Conservation (phyloP, 495 filamentous ascomycete genomes). For the Aspergillus egyptiacus region DNA sequence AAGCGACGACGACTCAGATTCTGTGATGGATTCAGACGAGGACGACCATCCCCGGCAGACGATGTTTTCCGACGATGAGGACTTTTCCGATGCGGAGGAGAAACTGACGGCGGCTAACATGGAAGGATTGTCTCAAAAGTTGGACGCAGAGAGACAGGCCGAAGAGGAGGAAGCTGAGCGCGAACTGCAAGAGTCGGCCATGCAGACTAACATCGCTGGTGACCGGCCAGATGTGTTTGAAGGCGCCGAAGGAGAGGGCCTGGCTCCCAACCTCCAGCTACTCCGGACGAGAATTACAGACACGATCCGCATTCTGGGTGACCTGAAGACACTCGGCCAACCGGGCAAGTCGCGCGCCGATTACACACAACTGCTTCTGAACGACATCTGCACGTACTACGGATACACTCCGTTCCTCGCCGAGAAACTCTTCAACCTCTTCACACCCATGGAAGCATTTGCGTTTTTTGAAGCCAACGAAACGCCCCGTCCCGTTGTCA, state of each 20-base stretch:
- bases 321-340: slow-evolving; percentile 73
- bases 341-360: slow-evolving; percentile 75
- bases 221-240: slow-evolving; percentile 69
- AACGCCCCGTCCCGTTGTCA: slow-evolving; percentile 76
- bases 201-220: slow-evolving; percentile 93
- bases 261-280: slow-evolving; percentile 85
- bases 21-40: slow-evolving; percentile 70
- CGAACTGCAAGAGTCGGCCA: slow-evolving; percentile 71
- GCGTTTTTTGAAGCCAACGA: slow-evolving; percentile 99
- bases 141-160: slow-evolving; percentile 64
- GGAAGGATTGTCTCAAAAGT: slow-evolving; percentile 73
- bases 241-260: slow-evolving; percentile 43
- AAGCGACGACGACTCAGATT: slow-evolving; percentile 52
- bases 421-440: slow-evolving; percentile 83
- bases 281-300: slow-evolving; percentile 89
- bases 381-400: slow-evolving; percentile 92
- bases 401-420: slow-evolving; percentile 80
- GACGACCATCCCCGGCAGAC: slow-evolving; percentile 50
- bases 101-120: slow-evolving; percentile 94
- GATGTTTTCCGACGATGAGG: slow-evolving; percentile 94
- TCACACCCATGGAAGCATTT: slow-evolving; percentile 89
- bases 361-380: slow-evolving; percentile 77
- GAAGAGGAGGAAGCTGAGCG: slow-evolving; percentile 62
- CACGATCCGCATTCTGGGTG: slow-evolving; percentile 82
- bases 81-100: slow-evolving; percentile 82